Conservation (phyloP, 1,284 basidiomycete species). For the Ganoderma leucocontextum region DNA sequence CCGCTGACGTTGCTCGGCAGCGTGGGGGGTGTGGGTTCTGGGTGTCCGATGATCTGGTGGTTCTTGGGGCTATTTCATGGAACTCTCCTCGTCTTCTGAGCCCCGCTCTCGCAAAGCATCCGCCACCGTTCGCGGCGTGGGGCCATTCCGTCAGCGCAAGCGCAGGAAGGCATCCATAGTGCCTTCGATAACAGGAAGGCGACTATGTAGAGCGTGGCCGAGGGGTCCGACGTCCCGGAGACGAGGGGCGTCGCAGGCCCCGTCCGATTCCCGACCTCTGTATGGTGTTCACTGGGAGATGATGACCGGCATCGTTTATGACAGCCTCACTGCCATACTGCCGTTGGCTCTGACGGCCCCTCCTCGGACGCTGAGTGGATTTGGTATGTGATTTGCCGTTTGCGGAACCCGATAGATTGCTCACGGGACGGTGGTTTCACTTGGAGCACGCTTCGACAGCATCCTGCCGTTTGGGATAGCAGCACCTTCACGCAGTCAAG, state of each 20-base stretch:
- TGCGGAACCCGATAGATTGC: constrained; percentile 10
- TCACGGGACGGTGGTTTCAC: neutral
- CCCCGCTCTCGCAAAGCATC: constrained; percentile 16
- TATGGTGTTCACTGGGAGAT: constrained; percentile 12
- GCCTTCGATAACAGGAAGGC: constrained; percentile 1
- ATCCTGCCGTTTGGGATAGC: neutral
- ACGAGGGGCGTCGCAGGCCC: constrained; percentile 15
- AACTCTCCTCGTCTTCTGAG: neutral
- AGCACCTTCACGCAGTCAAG: constrained; percentile 7
- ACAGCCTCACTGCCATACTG: constrained; percentile 8
- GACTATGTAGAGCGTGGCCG: neutral
- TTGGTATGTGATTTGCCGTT: constrained; percentile 19
- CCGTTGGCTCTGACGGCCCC: constrained; percentile 6
- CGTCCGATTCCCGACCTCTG: constrained; percentile 20
- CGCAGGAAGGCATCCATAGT: constrained; percentile 1
- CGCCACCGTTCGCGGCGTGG: constrained; percentile 25
- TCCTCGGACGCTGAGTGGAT: constrained; percentile 5
- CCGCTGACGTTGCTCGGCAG: constrained; percentile 15
- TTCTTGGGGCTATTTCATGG: neutral
- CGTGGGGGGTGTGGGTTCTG: neutral
- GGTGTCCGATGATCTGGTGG: constrained; percentile 4
- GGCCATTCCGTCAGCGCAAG: neutral
- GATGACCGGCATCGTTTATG: constrained; percentile 27
- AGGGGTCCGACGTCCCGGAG: constrained; percentile 27
- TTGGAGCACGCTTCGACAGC: constrained; percentile 4